Percentiles rank a stretch among this genome's conserved stretches.
phyloP scores from a whole-genome alignment of 2,329 filamentous ascomycete genomes.

The Oidium heveae region DNA sequence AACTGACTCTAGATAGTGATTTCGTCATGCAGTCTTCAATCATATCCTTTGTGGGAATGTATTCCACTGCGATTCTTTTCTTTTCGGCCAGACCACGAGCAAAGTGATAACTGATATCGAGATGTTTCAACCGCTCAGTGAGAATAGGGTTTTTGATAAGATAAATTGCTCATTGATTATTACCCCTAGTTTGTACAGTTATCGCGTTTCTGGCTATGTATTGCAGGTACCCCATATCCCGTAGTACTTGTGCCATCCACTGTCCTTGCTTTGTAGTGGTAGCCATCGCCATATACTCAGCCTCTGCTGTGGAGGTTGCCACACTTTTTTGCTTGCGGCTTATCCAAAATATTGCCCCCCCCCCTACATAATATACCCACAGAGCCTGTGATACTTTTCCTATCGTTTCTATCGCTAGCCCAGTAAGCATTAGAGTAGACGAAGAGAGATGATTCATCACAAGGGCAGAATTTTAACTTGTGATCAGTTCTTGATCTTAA shows the following conservation, averaged over 20 bases:
- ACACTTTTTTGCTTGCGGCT: background rate
- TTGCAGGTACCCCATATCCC: background rate
- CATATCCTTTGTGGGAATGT: background rate
- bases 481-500: background rate
- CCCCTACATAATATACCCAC: background rate
- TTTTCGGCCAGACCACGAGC: background rate
- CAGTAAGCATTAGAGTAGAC: background rate
- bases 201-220: background rate
- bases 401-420: background rate
- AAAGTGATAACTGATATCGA: background rate
- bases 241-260: background rate
- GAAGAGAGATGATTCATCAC: background rate
- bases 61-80: background rate
- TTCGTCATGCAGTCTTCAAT: background rate
- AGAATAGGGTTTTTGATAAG: constrained; percentile 1
- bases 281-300: background rate
- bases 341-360: background rate
- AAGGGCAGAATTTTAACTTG: background rate
- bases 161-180: background rate
- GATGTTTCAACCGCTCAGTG: background rate
- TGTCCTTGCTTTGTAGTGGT: background rate
- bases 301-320: too few species aligned
- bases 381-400: background rate
- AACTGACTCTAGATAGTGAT: background rate
- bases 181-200: background rate